Percentiles rank a stretch among this genome's conserved stretches.
phyloP scores from a whole-genome alignment of 768 basidiomycete species.

The Rhodosporidiobolus sp. region DNA sequence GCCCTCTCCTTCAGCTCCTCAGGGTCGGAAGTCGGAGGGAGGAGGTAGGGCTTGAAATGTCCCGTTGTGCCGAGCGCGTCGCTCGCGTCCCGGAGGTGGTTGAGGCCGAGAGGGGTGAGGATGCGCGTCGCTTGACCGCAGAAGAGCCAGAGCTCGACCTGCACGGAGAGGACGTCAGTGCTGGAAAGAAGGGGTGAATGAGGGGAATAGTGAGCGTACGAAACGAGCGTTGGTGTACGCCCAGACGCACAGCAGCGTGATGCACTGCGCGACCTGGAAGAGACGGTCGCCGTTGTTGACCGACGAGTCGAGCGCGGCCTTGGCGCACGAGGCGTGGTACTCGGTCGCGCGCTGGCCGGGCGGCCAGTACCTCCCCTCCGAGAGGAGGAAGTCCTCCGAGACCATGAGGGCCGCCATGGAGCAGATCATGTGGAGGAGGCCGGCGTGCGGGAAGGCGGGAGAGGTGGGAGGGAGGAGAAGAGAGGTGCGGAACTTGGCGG shows the following conservation, averaged over 20 bases:
- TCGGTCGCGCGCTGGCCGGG: slow-evolving; percentile 12
- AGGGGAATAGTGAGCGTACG: background rate
- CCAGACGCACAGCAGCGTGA: slow-evolving; percentile 32
- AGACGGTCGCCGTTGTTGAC: slow-evolving; percentile 27
- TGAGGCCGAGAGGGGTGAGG: slow-evolving; percentile 38
- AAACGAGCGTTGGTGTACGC: slow-evolving; percentile 10
- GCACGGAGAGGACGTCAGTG: background rate
- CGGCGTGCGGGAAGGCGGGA: slow-evolving; percentile 28
- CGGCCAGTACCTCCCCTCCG: slow-evolving; percentile 35
- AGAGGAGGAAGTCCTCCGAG: slow-evolving; percentile 8
- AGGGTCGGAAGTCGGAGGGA: slow-evolving; percentile 18
- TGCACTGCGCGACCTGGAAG: slow-evolving; percentile 37
- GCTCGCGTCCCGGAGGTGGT: slow-evolving; percentile 33
- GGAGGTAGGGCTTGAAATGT: slow-evolving; percentile 18
- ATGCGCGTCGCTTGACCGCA: slow-evolving; percentile 36
- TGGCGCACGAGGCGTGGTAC: slow-evolving; percentile 16
- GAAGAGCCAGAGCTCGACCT: slow-evolving; percentile 40
- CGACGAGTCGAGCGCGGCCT: slow-evolving; percentile 26
- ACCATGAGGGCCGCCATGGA: slow-evolving; percentile 34
- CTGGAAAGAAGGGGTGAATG: background rate
- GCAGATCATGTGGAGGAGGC: slow-evolving; percentile 38
- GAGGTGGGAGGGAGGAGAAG: slow-evolving; percentile 32
- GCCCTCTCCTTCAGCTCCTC: slow-evolving; percentile 24
- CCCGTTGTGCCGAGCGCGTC: background rate
- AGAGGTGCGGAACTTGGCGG: slow-evolving; percentile 12